A percentile compares a stretch with the other conserved stretches of the same genome.
phyloP scores from a whole-genome alignment of 768 basidiomycete species.

The Cubamyces lactineus region DNA sequence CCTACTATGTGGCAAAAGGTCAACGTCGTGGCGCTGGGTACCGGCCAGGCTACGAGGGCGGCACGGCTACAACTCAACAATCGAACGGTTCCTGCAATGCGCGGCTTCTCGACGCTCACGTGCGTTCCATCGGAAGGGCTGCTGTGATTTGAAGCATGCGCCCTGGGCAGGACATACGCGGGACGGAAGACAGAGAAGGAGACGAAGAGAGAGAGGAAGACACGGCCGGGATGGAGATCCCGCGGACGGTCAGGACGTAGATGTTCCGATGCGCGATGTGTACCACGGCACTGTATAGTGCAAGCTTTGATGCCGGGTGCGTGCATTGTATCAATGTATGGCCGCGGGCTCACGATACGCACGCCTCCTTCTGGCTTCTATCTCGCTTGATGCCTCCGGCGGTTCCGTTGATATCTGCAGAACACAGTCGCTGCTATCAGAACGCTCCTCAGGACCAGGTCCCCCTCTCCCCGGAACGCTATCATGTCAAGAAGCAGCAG shows the following conservation, averaged over 20 bases:
- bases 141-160: not conserved
- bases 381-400: not conserved
- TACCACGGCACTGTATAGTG: no score
- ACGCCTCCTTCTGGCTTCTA: no score
- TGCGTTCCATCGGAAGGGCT: constrained; percentile 15
- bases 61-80: constrained; percentile 1
- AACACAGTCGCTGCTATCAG: not conserved
- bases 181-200: constrained; percentile 4
- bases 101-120: constrained; percentile 2
- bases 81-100: not conserved
- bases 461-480: not conserved
- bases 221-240: no score
- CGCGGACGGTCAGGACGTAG: no score
- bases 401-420: not conserved
- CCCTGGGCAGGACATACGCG: no score
- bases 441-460: not conserved
- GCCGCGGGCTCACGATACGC: no score
- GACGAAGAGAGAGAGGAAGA: not conserved
- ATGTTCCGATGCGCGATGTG: no score
- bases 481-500: no score
- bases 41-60: not conserved
- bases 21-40: not conserved
- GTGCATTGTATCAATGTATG: no score
- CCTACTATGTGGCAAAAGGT: not conserved
- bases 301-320: no score